Evolutionary conservation across 306 rosid species (phyloP), one percentile per base, ranked within the genome.

Genomic region (Acmispon strigosus): DNA sequence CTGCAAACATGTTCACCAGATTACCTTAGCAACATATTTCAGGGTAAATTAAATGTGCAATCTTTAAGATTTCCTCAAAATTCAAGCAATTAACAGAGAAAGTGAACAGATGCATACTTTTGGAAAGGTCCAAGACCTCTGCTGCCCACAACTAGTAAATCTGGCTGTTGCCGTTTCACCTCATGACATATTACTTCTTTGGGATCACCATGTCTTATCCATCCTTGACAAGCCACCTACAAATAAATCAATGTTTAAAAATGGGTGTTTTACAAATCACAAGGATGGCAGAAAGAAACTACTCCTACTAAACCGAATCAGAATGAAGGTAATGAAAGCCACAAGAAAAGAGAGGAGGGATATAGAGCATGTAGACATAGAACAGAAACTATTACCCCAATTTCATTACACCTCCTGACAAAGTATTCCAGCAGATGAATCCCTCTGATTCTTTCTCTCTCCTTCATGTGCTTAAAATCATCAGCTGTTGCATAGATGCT

Each of bases 91-190:
- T 0, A 24, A 63, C 16, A 11, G 17, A 41, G 9, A 34, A 47
- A 16, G 6, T 2, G 37, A 32, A n/a, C 29, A 49, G 37, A 32
- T 5, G 37, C 34, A 70, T 84, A 90, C 98, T 90, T 91, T 73
- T 90, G 97, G 81, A 94, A 94, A 18, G 96, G 98, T 20, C 98
- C 98, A 69, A 94, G 97, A 16, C 98, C 98, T 42, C 98, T 85
- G 81, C 96, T 74, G 53, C 98, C 98, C 16, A 94, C 88, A 55
- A 91, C 96, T 47, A 94, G 85, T 70, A 94, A 42, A 88, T 94
- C 98, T 1, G 97, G 98, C 37, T 41, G 84, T 6, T 84, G 44
- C 4, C 89, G 87, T 62, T 76, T 80, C 69, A 86, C 97, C 84
- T 94, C 98, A 15, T 74, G 88, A 69, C 94, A 86, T 78, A 94